Conservation (phyloP, 768 basidiomycete genomes). For the Agaricus sinodeliciosus region DNA sequence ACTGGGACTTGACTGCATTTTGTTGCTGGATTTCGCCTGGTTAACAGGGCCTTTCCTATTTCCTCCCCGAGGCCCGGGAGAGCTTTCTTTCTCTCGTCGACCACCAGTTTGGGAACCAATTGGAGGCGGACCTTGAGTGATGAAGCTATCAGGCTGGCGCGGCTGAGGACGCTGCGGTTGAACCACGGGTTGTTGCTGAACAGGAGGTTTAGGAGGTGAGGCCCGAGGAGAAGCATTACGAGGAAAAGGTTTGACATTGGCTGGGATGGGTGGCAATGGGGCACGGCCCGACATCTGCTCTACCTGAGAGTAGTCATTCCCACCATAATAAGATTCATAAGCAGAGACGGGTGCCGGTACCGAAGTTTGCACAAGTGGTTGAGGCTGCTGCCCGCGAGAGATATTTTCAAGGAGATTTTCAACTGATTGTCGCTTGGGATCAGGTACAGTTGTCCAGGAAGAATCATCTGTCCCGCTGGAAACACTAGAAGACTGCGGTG, state of each 20-base stretch:
- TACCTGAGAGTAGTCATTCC: slow-evolving; percentile 38
- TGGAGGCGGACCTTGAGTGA: slow-evolving; percentile 7
- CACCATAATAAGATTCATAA: slow-evolving; percentile 39
- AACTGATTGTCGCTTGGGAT: slow-evolving; percentile 78
- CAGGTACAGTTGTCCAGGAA: slow-evolving; percentile 44
- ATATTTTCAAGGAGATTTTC: slow-evolving; percentile 77
- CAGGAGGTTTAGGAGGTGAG: slow-evolving; percentile 61
- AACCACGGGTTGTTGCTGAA: slow-evolving; percentile 30
- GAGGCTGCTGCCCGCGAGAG: slow-evolving; percentile 41
- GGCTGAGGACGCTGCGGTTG: slow-evolving; percentile 27
- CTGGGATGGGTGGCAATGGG: slow-evolving; percentile 60
- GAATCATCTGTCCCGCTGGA: slow-evolving; percentile 52
- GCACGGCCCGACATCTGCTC: slow-evolving; percentile 35
- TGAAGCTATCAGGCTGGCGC: slow-evolving; percentile 14
- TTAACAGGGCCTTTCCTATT: slow-evolving; percentile 27
- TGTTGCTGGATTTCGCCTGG: slow-evolving; percentile 37
- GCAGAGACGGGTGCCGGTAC: slow-evolving; percentile 31
- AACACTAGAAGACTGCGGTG: slow-evolving; percentile 37
- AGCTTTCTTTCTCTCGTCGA: slow-evolving; percentile 65
- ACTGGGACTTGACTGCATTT: slow-evolving; percentile 54
- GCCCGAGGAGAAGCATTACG: slow-evolving; percentile 50
- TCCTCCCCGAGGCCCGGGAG: slow-evolving; percentile 46
- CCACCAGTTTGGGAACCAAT: not conserved
- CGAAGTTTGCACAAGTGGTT: slow-evolving; percentile 26
- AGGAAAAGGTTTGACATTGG: slow-evolving; percentile 25